Evolutionary conservation across 345 rosid genomes (phyloP), one percentile per base, ranked within the genome.

Genomic region (Physaria fendleri): DNA sequence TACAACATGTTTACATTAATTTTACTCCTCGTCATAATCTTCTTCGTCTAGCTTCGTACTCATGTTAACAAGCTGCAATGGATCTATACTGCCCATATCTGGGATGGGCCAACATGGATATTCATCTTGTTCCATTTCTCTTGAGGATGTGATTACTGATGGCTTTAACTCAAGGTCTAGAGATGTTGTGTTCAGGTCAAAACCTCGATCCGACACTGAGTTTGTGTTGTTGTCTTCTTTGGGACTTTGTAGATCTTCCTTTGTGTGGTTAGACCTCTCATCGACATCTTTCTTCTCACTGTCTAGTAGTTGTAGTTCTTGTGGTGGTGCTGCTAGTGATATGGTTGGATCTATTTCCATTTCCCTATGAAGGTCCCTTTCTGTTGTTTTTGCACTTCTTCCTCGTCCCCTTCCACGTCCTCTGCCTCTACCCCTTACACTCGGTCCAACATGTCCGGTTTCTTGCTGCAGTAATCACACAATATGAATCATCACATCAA

Each of bases 371-470:
- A 72, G 56, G 65, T 92, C 95, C 73, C 69, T 81, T 52, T 92
- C 98, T 1, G 37, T 48, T 64, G 74, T 72, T 62, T 82, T 74
- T 54, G 81, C 75, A 72, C 84, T 79, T 48, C 97, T 74, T 24
- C 97, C 96, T 8, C 95, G 95, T 42, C 98, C 98, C 51, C 97
- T 79, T 63, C 98, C 98, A 44, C 98, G 82, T 34, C 98, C 96
- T 27, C 96, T 80, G 44, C 98, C 98, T 69, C 96, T 81, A 32
- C 96, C 96, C 62, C 90, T 77, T 71, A 90, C 90, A 35, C 91
- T 84, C 28, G 82, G 51, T 49, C 95, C 80, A 1, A 79, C 71
- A 71, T 81, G 87, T 44, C 81, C 76, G 62, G 45, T 71, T 64
- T 92, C 97, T 14, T 69, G 83, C 95, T 93, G 87, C 63, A 79